A percentile compares a stretch with the other conserved stretches of the same genome.
Conservation (phyloP, 495 filamentous ascomycete species). For the Lasiosphaeria miniovina region DNA sequence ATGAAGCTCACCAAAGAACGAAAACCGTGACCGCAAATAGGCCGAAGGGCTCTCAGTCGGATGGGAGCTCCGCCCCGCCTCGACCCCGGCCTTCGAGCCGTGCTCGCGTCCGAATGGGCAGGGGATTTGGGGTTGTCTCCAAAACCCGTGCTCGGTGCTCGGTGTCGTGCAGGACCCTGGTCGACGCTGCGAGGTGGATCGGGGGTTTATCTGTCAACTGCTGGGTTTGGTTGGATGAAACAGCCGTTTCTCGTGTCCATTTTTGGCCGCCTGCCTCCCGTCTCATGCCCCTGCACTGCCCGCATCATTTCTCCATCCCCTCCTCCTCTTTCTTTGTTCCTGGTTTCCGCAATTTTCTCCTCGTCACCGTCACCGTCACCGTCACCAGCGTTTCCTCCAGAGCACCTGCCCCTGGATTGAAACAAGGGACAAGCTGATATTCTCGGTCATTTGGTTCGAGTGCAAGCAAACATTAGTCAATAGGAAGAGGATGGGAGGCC, state of each 20-base stretch:
- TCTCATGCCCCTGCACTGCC: slow-evolving; percentile 18
- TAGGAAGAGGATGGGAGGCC: too few species aligned
- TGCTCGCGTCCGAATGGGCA: background rate
- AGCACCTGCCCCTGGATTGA: too few species aligned
- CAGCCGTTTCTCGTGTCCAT: slow-evolving; percentile 53
- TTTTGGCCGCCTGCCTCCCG: slow-evolving; percentile 38
- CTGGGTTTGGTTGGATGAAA: slow-evolving; percentile 46
- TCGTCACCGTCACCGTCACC: slow-evolving; percentile 2
- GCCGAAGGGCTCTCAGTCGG: background rate
- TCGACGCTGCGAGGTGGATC: slow-evolving; percentile 16
- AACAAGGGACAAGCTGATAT: too few species aligned
- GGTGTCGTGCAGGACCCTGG: slow-evolving; percentile 29
- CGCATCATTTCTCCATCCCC: slow-evolving; percentile 1
- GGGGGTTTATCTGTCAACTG: slow-evolving; percentile 16
- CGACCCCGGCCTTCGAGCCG: slow-evolving; percentile 1
- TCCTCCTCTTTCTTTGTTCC: background rate
- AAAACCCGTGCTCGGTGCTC: slow-evolving; percentile 6
- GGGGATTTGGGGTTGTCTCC: background rate
- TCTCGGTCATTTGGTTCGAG: too few species aligned
- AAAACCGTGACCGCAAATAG: background rate
- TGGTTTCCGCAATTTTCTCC: background rate
- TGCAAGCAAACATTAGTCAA: too few species aligned
- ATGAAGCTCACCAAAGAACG: too few species aligned
- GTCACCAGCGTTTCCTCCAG: too few species aligned
- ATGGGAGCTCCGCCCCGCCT: slow-evolving; percentile 6